A percentile compares a stretch with the other conserved stretches of the same genome.
These are phyloP conservation scores for Pichia sp. DNA, from an alignment of 1,139 yeast species.

Conservation along the genomic window DNA sequence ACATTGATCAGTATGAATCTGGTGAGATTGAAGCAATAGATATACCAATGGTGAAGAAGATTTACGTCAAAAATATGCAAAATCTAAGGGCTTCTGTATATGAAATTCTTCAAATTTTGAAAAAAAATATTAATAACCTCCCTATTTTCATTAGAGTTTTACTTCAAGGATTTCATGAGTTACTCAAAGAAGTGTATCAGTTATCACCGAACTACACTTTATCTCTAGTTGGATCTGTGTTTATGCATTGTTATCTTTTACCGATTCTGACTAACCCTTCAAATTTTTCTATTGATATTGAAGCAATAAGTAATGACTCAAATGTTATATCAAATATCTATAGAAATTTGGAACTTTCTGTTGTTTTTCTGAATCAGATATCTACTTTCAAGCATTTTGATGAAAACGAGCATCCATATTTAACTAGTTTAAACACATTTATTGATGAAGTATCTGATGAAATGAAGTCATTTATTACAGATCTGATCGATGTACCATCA, in stretches of 20 bases:
- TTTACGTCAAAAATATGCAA: conserved; percentile 70
- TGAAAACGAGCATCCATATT: conserved; percentile 47
- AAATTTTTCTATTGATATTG: conserved; percentile 45
- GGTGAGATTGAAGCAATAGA: conserved; percentile 56
- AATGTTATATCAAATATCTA: conserved; percentile 25
- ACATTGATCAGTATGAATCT: conserved; percentile 22
- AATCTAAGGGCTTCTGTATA: conserved; percentile 64
- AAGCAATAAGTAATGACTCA: conserved; percentile 18
- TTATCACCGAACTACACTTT: conserved; percentile 47
- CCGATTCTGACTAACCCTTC: conserved; percentile 67
- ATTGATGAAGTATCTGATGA: conserved; percentile 44
- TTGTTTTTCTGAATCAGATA: conserved; percentile 57
- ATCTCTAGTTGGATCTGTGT: conserved; percentile 61
- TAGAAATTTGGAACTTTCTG: conserved; percentile 51
- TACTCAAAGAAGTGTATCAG: conserved; percentile 37
- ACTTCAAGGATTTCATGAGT: conserved; percentile 33
- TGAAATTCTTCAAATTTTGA: conserved; percentile 44
- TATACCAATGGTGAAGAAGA: conserved; percentile 59
- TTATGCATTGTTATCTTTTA: conserved; percentile 57
- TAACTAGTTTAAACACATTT: conserved; percentile 76
- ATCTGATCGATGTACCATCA: conserved; percentile 48
- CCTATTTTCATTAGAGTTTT: conserved; percentile 60
- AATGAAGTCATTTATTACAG: conserved; percentile 37
- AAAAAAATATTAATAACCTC: conserved; percentile 35
- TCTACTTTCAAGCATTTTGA: conserved; percentile 62